Percentiles rank a stretch among this genome's conserved stretches.
phyloP scores from a whole-genome alignment of 2,329 filamentous ascomycete species.

The Trichoderma koningii region DNA sequence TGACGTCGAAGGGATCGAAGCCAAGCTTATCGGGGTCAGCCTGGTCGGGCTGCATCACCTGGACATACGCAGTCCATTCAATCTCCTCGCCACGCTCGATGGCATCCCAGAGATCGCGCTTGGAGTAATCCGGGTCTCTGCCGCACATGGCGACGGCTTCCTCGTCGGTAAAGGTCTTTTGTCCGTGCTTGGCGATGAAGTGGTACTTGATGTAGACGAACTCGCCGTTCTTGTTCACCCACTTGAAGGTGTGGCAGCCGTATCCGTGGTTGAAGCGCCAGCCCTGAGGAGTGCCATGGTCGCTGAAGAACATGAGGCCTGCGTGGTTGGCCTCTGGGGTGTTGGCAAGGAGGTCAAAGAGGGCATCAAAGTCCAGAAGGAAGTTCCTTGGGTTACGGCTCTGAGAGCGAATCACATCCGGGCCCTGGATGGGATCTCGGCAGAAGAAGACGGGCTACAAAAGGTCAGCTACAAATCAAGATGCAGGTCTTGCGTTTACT shows the following conservation, averaged over 20 bases:
- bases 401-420: constrained; percentile 29
- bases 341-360: background rate
- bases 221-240: constrained; percentile 37
- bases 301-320: background rate
- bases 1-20: constrained; percentile 57
- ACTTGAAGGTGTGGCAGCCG: constrained; percentile 50
- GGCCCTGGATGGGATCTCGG: constrained; percentile 52
- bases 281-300: background rate
- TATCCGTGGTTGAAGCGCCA: constrained; percentile 40
- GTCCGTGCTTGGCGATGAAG: constrained; percentile 50
- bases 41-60: constrained; percentile 53
- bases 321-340: background rate
- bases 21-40: constrained; percentile 40
- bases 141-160: constrained; percentile 43
- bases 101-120: constrained; percentile 41
- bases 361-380: background rate
- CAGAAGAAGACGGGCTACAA: constrained; percentile 52
- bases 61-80: background rate
- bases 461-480: constrained; percentile 36
- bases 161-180: constrained; percentile 45
- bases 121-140: constrained; percentile 54
- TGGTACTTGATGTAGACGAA: constrained; percentile 47
- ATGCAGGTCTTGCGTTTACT: constrained; percentile 36
- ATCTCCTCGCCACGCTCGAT: constrained; percentile 38
- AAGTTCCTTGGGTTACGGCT: constrained; percentile 3